These are phyloP conservation scores for Pythium aphanidermatum DNA, from an alignment of 352 stramenopile species.

Conservation along the genomic window DNA sequence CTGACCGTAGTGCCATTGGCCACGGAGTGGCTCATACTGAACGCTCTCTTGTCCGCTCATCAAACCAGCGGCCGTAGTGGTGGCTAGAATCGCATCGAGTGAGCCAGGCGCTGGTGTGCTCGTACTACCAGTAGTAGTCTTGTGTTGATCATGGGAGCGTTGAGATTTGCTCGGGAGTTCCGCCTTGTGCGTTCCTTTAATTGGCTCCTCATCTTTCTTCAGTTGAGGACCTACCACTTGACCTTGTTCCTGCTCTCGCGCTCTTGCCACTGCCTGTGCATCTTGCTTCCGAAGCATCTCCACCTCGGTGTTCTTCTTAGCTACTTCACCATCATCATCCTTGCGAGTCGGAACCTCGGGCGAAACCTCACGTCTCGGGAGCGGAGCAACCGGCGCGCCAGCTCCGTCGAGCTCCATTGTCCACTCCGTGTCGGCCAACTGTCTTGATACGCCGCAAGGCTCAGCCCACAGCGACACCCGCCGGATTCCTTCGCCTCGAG, in stretches of 20 bases:
- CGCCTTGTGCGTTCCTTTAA: neutral
- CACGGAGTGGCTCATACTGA: constrained; percentile 46
- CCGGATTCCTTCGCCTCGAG: too few relatives aligned
- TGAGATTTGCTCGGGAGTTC: neutral
- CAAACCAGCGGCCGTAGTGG: neutral
- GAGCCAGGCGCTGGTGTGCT: too few relatives aligned
- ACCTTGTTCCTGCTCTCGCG: constrained; percentile 4
- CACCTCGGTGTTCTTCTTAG: too few relatives aligned
- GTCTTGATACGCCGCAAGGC: too few relatives aligned
- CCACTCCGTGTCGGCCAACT: too few relatives aligned
- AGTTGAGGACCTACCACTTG: neutral
- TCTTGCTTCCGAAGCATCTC: constrained; percentile 18
- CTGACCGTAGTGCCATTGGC: constrained; percentile 58
- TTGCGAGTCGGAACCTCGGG: too few relatives aligned
- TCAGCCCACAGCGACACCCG: too few relatives aligned
- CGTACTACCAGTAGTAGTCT: too few relatives aligned
- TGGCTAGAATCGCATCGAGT: constrained; percentile 11
- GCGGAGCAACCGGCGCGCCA: too few relatives aligned
- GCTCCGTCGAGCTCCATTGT: too few relatives aligned
- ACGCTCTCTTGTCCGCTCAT: constrained; percentile 2
- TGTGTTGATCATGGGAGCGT: neutral
- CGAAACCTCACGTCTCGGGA: too few relatives aligned
- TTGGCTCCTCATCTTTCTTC: constrained; percentile 1
- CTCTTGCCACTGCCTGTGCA: constrained; percentile 14
- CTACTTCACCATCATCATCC: too few relatives aligned